Percentiles rank a stretch among this genome's conserved stretches.
Evolutionary conservation across 352 stramenopile species (phyloP).

Genomic region (Phytopythium helicoides): DNA sequence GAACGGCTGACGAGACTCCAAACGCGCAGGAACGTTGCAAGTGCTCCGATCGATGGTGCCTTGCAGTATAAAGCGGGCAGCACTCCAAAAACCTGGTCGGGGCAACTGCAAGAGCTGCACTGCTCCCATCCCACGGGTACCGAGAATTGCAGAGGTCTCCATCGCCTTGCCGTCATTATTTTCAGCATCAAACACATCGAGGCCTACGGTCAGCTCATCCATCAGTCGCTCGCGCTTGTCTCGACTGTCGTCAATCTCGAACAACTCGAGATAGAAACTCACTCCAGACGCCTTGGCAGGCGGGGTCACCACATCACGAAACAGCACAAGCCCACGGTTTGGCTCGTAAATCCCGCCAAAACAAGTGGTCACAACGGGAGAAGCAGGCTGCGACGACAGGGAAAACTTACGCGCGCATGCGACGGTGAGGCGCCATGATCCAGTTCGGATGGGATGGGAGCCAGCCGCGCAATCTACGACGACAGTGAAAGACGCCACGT

Average conservation of each 20-base stretch:
- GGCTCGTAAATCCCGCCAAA: slow-evolving; percentile 57
- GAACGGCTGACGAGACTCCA: slow-evolving; percentile 64
- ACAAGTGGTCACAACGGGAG: slow-evolving; percentile 32
- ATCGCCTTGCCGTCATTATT: slow-evolving; percentile 14
- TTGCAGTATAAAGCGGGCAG: slow-evolving; percentile 56
- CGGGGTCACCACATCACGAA: slow-evolving; percentile 56
- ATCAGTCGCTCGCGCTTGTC: slow-evolving; percentile 7
- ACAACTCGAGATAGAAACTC: slow-evolving; percentile 46
- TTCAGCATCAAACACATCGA: slow-evolving; percentile 55
- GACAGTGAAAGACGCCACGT: slow-evolving; percentile 35
- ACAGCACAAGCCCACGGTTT: slow-evolving; percentile 63
- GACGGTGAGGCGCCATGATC: slow-evolving; percentile 59
- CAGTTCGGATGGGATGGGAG: slow-evolving; percentile 27
- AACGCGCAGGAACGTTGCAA: slow-evolving; percentile 39
- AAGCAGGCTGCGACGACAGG: slow-evolving; percentile 15
- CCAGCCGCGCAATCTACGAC: slow-evolving; percentile 48
- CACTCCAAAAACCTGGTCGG: slow-evolving; percentile 15
- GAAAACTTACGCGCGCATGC: slow-evolving; percentile 47
- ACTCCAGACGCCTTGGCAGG: slow-evolving; percentile 43
- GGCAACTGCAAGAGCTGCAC: slow-evolving; percentile 59
- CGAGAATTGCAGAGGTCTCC: slow-evolving; percentile 12
- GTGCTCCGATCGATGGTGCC: slow-evolving; percentile 48
- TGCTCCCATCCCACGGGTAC: slow-evolving; percentile 23
- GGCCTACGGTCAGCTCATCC: slow-evolving; percentile 37
- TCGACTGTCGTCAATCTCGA: slow-evolving; percentile 8